Evolutionary conservation across 768 basidiomycete genomes (phyloP).

Genomic region (Glaciozyma antarctica): DNA sequence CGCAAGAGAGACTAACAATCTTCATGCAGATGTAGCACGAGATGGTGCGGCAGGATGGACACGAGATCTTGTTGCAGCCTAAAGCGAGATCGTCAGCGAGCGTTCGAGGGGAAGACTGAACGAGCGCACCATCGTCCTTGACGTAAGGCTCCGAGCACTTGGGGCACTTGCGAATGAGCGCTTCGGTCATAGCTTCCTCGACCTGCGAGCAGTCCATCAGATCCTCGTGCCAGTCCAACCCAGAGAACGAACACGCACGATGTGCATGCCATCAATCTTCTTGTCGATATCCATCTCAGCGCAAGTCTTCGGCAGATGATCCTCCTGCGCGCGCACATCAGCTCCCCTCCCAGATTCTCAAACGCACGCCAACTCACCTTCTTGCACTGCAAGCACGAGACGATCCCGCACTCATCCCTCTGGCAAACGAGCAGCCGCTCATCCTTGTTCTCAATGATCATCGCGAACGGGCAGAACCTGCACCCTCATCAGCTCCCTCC

Average conservation of each 20-base stretch:
- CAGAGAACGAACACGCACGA: not conserved
- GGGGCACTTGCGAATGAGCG: conserved; percentile 40
- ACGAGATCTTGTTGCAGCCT: conserved; percentile 40
- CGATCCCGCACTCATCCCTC: conserved; percentile 26
- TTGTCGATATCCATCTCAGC: conserved; percentile 38
- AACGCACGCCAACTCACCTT: conserved; percentile 8
- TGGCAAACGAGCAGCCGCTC: conserved; percentile 31
- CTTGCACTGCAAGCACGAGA: conserved; percentile 31
- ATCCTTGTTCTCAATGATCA: conserved; percentile 29
- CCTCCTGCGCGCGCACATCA: conserved; percentile 21
- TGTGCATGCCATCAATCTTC: conserved; percentile 39
- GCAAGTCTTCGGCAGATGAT: conserved; percentile 42
- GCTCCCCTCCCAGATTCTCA: not conserved
- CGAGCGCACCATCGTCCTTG: conserved; percentile 36
- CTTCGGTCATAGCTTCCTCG: conserved; percentile 44
- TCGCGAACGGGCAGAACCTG: conserved; percentile 31
- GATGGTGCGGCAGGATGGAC: conserved; percentile 22
- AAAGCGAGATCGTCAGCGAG: not conserved
- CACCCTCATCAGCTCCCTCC: not conserved
- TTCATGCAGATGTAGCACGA: conserved; percentile 40
- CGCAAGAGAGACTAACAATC: not conserved
- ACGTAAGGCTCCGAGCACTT: conserved; percentile 39
- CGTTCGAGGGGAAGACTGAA: not conserved
- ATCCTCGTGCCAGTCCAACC: not conserved
- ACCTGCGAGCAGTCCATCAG: conserved; percentile 22